Evolutionary conservation across 2,329 filamentous ascomycete genomes (phyloP), one percentile per base, ranked within the genome.

Genomic region (Venturia asperata): DNA sequence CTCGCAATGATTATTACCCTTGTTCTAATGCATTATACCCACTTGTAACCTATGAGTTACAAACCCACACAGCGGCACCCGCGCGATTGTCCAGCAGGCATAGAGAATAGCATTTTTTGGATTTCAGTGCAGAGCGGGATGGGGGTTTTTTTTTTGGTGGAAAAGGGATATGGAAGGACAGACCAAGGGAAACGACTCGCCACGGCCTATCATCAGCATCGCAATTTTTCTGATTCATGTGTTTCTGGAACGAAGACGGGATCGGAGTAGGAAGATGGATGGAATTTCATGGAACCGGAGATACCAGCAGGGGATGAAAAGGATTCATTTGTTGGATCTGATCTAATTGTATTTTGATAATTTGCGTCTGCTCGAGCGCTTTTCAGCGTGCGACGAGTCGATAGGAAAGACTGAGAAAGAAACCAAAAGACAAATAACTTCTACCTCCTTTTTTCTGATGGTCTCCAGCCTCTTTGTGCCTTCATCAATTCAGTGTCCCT

Each of bases 11-110:
- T 49, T 37, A 37, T 55, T 64, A 41, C 58, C 43, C 19, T 62
- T 62, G 37, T 43, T 63, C 19, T 55, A 61, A 45, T 60, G 63
- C 47, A 64, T 43, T 64, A 64, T 61, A 64, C 63, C 63, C 63
- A 30, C 15, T 34, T 55, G 42, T 64, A 49, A 64, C 47, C n/a
- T 43, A 17, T 47, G 27, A 43, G 39, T 62, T 30, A 30, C 60
- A 43, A 43, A 21, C n/a, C 41, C 39, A 27, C 41, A 43, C 21
- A 43, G 39, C 60, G 43, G 15, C 21, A 62, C 43, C 21, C 39
- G 41, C 60, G 60, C 41, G 60, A 43, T 62, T 27, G 39, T 43
- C 37, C 30, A 37, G 52, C 52, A 37, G n/a, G 52, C 52, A 58
- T 58, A 58, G 52, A 58, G 30, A 27, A 34, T 21, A 27, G 47